phyloP scores from a whole-genome alignment of 1,284 basidiomycete genomes.

The Serendipita sp. region DNA sequence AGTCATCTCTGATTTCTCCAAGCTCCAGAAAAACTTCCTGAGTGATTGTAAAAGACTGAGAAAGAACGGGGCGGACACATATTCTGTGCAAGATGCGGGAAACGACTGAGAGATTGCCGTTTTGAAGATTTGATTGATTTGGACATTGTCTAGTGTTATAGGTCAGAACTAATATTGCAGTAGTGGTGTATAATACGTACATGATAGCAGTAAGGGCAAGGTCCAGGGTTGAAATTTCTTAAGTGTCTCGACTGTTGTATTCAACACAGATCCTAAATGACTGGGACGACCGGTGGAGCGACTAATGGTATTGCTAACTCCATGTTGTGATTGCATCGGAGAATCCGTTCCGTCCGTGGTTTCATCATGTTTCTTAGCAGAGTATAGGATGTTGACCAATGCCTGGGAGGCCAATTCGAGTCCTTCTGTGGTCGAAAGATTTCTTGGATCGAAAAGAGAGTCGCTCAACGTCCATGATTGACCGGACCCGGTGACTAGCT shows the following conservation, averaged over 20 bases:
- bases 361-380: neutral
- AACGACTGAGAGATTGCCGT: neutral
- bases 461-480: neutral
- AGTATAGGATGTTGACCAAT: neutral
- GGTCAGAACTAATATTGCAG: neutral
- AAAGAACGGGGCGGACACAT: neutral
- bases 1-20: too few species aligned
- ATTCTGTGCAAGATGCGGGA: neutral
- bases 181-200: neutral
- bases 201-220: neutral
- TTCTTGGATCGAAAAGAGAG: neutral
- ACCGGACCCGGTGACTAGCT: too few species aligned
- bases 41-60: neutral
- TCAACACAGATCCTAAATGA: too few species aligned
- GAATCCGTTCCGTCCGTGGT: neutral
- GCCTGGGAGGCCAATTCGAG: neutral
- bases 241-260: too few species aligned
- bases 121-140: neutral
- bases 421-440: neutral
- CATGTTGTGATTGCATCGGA: neutral
- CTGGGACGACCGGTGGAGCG: neutral
- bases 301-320: too few species aligned
- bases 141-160: neutral
- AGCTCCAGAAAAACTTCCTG: neutral
- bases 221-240: neutral